phyloP scores from a whole-genome alignment of 2,329 filamentous ascomycete species.

The Ophidiomyces ophidiicola region DNA sequence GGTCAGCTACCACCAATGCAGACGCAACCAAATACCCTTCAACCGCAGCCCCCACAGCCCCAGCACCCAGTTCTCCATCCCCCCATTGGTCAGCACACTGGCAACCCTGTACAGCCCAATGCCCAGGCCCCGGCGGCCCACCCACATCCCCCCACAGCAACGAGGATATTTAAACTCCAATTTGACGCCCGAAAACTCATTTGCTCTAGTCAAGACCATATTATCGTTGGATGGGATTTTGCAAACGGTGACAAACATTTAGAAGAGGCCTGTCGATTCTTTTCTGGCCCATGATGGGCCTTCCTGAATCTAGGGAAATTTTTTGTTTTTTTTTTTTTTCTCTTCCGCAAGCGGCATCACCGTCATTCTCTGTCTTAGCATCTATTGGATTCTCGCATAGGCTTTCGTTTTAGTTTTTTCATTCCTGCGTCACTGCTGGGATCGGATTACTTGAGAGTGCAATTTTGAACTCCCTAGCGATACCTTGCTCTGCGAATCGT shows the following conservation, averaged over 20 bases:
- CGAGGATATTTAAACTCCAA: slow-evolving; percentile 86
- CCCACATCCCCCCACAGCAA: slow-evolving; percentile 25
- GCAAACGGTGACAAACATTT: slow-evolving; percentile 73
- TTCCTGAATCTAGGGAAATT: background rate
- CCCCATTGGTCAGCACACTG: slow-evolving; percentile 1
- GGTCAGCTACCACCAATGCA: background rate
- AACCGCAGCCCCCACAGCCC: background rate
- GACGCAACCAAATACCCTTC: background rate
- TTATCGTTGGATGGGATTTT: slow-evolving; percentile 97
- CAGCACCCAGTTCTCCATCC: slow-evolving; percentile 5
- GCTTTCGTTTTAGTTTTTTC: too few species aligned
- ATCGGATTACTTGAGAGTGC: too few species aligned
- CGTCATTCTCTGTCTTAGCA: too few species aligned
- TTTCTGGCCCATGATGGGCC: slow-evolving; percentile 38
- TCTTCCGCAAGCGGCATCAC: too few species aligned
- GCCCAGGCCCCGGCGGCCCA: background rate
- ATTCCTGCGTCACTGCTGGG: too few species aligned
- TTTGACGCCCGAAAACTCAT: slow-evolving; percentile 90
- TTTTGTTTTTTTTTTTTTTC: background rate
- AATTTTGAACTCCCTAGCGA: too few species aligned
- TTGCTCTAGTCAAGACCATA: slow-evolving; percentile 81
- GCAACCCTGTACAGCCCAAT: background rate
- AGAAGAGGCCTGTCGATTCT: slow-evolving; percentile 65
- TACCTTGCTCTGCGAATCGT: too few species aligned
- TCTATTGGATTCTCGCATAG: too few species aligned